Evolutionary conservation across 1,284 basidiomycete species (phyloP).

Genomic region (Porphyrellus sp.): DNA sequence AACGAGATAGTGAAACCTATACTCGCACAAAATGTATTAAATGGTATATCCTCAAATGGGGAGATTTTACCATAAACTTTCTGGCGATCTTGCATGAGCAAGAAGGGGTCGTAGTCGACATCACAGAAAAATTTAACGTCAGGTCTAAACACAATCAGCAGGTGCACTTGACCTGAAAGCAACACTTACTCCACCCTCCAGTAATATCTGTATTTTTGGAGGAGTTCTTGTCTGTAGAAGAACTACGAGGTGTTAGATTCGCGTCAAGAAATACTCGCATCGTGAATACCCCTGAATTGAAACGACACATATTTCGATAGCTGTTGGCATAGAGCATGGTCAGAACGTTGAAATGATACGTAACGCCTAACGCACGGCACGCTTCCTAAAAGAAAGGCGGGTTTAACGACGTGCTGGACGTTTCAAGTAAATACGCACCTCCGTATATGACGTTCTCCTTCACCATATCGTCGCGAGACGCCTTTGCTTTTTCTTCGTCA

Average conservation of each 20-base stretch:
- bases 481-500: conserved; percentile 72
- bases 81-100: conserved; percentile 84
- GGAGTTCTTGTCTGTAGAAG: conserved; percentile 81
- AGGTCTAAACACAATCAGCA: conserved; percentile 47
- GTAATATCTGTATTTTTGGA: conserved; percentile 86
- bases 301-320: conserved; percentile 91
- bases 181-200: conserved; percentile 73
- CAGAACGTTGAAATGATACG: conserved; percentile 3
- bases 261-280: neutral
- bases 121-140: conserved; percentile 86
- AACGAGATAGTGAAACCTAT: conserved; percentile 84
- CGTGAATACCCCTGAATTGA: conserved; percentile 80
- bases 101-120: conserved; percentile 84
- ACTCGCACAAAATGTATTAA: neutral
- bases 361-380: conserved; percentile 49
- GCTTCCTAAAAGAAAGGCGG: conserved; percentile 45
- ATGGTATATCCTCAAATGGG: neutral
- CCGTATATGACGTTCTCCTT: conserved; percentile 85
- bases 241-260: conserved; percentile 48
- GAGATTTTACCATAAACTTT: conserved; percentile 72
- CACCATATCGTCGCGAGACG: conserved; percentile 76
- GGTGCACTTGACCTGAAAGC: neutral
- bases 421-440: conserved; percentile 41
- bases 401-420: neutral
- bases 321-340: conserved; percentile 33